A percentile compares a stretch with the other conserved stretches of the same genome.
phyloP scores from a whole-genome alignment of 805 yeast genomes.

The Citeromyces nyonsensis region DNA sequence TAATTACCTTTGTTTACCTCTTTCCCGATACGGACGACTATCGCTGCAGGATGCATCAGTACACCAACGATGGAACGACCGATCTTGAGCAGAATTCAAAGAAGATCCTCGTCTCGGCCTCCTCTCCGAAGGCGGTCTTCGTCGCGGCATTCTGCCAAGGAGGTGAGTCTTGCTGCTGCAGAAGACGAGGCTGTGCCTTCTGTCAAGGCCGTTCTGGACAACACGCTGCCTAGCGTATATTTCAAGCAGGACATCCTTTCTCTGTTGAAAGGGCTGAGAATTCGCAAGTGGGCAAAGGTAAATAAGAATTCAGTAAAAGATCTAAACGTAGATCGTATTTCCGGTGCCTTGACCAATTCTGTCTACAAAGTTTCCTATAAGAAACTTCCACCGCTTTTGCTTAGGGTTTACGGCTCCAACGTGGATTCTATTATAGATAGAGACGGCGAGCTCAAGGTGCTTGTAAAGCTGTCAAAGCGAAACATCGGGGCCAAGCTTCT shows the following conservation, averaged over 20 bases:
- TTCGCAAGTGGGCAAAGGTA: slow-evolving; percentile 69
- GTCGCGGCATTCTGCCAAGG: not conserved
- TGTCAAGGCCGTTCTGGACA: slow-evolving; percentile 50
- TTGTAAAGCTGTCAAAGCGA: slow-evolving; percentile 58
- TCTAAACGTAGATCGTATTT: slow-evolving; percentile 48
- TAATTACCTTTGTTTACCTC: too few species aligned
- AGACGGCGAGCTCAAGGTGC: slow-evolving; percentile 56
- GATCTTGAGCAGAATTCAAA: not conserved
- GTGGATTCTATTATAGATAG: slow-evolving; percentile 80
- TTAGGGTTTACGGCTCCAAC: slow-evolving; percentile 81
- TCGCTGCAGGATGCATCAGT: too few species aligned
- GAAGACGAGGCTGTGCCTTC: slow-evolving; percentile 1
- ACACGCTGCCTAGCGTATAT: slow-evolving; percentile 68
- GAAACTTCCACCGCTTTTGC: slow-evolving; percentile 40
- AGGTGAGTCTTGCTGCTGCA: not conserved
- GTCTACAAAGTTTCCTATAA: slow-evolving; percentile 48
- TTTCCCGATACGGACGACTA: too few species aligned
- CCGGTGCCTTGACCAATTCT: slow-evolving; percentile 90
- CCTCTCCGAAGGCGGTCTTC: not conserved
- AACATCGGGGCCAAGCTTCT: slow-evolving; percentile 79
- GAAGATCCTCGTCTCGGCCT: not conserved
- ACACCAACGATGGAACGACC: not conserved
- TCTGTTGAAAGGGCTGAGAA: slow-evolving; percentile 42
- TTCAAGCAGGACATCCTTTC: slow-evolving; percentile 69
- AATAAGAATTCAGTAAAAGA: slow-evolving; percentile 19